Evolutionary conservation across 2,329 filamentous ascomycete genomes (phyloP).

Genomic region (Colletotrichum destructivum): DNA sequence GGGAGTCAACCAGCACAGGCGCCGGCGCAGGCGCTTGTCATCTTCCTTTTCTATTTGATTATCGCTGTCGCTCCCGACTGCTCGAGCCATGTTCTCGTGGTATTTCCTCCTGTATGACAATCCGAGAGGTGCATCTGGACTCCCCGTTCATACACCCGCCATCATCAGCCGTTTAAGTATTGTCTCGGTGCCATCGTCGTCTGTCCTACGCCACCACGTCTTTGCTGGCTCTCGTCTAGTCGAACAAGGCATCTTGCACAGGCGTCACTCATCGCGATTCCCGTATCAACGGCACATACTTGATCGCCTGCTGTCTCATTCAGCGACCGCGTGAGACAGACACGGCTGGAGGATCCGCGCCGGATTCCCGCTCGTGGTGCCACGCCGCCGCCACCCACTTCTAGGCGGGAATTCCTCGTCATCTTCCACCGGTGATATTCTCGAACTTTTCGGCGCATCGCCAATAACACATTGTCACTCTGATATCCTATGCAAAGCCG

Average conservation of each 20-base stretch:
- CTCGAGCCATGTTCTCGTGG: background rate
- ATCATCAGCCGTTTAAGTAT: background rate
- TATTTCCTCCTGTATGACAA: background rate
- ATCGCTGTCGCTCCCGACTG: background rate
- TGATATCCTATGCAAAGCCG: background rate
- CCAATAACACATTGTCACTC: too few species aligned
- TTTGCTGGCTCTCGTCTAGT: background rate
- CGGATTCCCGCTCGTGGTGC: background rate
- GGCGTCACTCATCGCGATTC: background rate
- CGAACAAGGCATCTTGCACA: background rate
- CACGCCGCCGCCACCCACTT: too few species aligned
- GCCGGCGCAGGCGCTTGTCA: background rate
- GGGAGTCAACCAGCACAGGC: background rate
- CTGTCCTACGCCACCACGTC: background rate
- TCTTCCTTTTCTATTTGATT: background rate
- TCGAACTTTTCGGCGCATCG: background rate
- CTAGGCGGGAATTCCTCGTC: background rate
- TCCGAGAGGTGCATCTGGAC: background rate
- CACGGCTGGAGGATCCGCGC: background rate
- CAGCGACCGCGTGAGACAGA: background rate
- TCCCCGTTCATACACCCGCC: background rate
- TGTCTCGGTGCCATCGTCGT: background rate
- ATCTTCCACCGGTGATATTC: background rate
- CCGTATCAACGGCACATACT: background rate
- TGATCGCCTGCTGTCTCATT: background rate